These are phyloP conservation scores for Glycine latifolia DNA, from an alignment of 306 rosid genomes.

Conservation along the genomic window DNA sequence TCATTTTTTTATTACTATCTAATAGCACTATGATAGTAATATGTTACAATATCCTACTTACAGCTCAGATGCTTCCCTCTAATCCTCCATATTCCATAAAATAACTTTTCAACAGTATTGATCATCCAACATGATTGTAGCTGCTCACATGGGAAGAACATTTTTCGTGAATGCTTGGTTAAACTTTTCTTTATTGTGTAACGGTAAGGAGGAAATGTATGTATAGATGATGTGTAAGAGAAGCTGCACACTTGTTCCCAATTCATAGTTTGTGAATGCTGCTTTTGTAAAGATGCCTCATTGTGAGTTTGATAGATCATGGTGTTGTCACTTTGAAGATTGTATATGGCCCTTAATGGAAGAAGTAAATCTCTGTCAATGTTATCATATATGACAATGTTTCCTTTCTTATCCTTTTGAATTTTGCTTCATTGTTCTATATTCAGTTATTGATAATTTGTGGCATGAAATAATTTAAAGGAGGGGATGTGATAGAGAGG, in stretches of 20 bases:
- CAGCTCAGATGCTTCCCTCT: constrained; percentile 6
- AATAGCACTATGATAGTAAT: constrained; percentile 15
- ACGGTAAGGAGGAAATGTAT: constrained; percentile 5
- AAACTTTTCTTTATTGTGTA: constrained; percentile 13
- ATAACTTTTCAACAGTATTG: constrained; percentile 13
- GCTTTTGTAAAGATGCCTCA: constrained; percentile 11
- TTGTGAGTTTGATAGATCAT: constrained; percentile 20
- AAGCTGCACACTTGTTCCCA: not conserved
- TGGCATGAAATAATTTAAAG: not conserved
- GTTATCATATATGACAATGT: constrained; percentile 6
- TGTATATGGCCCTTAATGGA: not conserved
- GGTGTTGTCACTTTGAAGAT: constrained; percentile 18
- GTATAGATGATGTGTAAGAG: not conserved
- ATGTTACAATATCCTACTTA: constrained; percentile 12
- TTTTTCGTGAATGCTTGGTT: constrained; percentile 15
- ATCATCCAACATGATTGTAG: constrained; percentile 18
- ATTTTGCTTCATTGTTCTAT: constrained; percentile 1
- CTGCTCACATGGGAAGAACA: constrained; percentile 8
- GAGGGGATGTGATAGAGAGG: not conserved
- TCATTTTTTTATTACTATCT: not conserved
- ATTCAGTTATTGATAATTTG: not conserved
- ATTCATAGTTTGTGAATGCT: not conserved
- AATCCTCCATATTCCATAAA: constrained; percentile 14
- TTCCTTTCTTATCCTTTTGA: not conserved
- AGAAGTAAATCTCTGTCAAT: constrained; percentile 13